These are phyloP conservation scores for Boletus barrowsii DNA, from an alignment of 768 basidiomycete species.

Conservation along the genomic window DNA sequence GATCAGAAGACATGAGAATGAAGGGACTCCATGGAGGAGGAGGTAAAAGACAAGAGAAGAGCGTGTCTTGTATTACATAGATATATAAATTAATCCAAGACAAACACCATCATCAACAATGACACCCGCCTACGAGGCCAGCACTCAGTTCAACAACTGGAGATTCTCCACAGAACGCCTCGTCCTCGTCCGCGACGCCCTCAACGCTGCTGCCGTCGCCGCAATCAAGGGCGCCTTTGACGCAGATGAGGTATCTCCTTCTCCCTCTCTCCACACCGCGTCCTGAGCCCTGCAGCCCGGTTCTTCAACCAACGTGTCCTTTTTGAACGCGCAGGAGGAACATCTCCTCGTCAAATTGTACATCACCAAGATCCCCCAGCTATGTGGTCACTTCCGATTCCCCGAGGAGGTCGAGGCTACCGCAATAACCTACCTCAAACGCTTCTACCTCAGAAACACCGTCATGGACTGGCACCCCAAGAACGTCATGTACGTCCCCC, in stretches of 20 bases:
- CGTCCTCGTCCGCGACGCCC: constrained; percentile 49
- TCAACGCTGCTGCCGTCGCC: constrained; percentile 75
- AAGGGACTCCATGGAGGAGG: not conserved
- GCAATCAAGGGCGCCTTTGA: constrained; percentile 78
- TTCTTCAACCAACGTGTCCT: constrained; percentile 68
- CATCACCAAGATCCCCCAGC: constrained; percentile 76
- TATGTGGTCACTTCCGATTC: constrained; percentile 83
- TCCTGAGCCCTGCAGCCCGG: constrained; percentile 51
- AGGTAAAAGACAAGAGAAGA: too few relatives aligned
- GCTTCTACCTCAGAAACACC: constrained; percentile 96
- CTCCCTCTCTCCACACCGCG: not conserved
- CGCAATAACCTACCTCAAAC: constrained; percentile 86
- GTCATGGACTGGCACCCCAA: constrained; percentile 99
- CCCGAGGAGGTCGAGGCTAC: constrained; percentile 94
- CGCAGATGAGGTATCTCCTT: constrained; percentile 63
- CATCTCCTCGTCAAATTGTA: constrained; percentile 86
- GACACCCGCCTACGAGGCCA: constrained; percentile 57
- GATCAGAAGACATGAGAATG: not conserved
- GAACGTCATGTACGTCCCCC: constrained; percentile 83
- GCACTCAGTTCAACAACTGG: constrained; percentile 87
- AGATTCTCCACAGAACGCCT: constrained; percentile 75
- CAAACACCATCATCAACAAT: not conserved
- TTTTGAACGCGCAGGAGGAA: constrained; percentile 78
- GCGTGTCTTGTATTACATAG: too few relatives aligned
- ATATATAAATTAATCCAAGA: not conserved